Evolutionary conservation across 2,329 filamentous ascomycete genomes (phyloP).

Genomic region (Graphilbum ipis-grandicollis): DNA sequence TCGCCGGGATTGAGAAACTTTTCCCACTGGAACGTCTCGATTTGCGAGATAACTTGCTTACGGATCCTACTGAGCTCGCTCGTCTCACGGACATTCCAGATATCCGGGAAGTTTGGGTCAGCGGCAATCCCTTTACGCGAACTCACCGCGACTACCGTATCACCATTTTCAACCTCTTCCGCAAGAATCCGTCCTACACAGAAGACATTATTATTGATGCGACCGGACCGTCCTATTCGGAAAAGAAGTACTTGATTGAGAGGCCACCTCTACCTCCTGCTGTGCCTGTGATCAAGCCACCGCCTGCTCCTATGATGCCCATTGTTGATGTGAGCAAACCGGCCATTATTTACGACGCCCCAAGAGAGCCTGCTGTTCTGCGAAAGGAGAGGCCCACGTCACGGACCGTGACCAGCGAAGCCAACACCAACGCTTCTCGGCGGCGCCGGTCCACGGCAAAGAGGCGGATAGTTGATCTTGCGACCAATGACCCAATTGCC

Average conservation of each 20-base stretch:
- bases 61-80: constrained; percentile 82
- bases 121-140: constrained; percentile 80
- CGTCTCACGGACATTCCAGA: constrained; percentile 81
- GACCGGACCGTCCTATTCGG: constrained; percentile 63
- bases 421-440: constrained; percentile 39
- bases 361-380: constrained; percentile 31
- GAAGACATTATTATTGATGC: constrained; percentile 86
- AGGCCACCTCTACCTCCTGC: constrained; percentile 58
- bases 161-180: constrained; percentile 91
- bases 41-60: constrained; percentile 73
- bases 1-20: constrained; percentile 79
- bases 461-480: constrained; percentile 46
- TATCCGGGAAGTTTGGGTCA: constrained; percentile 81
- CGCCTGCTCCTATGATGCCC: constrained; percentile 37
- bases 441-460: constrained; percentile 39
- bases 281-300: constrained; percentile 61
- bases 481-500: constrained; percentile 26
- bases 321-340: constrained; percentile 52
- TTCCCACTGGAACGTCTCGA: constrained; percentile 81
- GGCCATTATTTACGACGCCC: constrained; percentile 35
- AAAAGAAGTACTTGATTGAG: constrained; percentile 71
- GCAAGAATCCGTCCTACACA: constrained; percentile 71
- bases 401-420: constrained; percentile 37
- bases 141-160: constrained; percentile 74
- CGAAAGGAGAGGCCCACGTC: constrained; percentile 42